phyloP scores from a whole-genome alignment of 2,329 filamentous ascomycete genomes.

The Neofusicoccum laricinum region DNA sequence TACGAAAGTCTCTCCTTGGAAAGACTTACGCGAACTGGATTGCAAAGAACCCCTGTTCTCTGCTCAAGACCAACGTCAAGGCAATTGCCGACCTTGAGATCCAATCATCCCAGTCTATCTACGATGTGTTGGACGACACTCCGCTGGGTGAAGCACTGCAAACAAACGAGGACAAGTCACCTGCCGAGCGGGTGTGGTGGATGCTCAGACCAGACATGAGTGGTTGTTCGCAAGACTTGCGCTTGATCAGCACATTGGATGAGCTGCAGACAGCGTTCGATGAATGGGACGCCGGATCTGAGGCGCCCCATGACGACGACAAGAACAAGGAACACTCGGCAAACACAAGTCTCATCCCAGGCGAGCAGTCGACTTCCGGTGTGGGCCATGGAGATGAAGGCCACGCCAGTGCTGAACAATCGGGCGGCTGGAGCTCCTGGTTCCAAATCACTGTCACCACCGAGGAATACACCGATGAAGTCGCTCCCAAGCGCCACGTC shows the following conservation, averaged over 20 bases:
- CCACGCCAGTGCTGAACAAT: constrained; percentile 29
- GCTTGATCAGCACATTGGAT: constrained; percentile 80
- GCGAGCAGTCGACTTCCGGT: constrained; percentile 28
- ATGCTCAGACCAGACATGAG: constrained; percentile 98
- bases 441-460: constrained; percentile 30
- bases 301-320: constrained; percentile 41
- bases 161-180: constrained; percentile 56
- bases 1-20: constrained; percentile 90
- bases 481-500: constrained; percentile 84
- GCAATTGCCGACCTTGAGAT: constrained; percentile 84
- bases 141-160: constrained; percentile 77
- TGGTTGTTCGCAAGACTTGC: constrained; percentile 88
- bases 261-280: constrained; percentile 90
- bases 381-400: constrained; percentile 46
- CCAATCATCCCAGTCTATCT: constrained; percentile 93
- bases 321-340: background rate
- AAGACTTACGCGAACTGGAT: constrained; percentile 82
- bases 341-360: too few relatives aligned
- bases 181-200: constrained; percentile 73
- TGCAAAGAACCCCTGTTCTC: constrained; percentile 72
- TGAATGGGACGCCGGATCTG: constrained; percentile 75
- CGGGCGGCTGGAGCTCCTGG: constrained; percentile 26
- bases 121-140: constrained; percentile 85
- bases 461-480: constrained; percentile 42
- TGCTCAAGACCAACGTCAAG: constrained; percentile 69